Evolutionary conservation across 768 basidiomycete genomes (phyloP).

Genomic region (Asterophora parasitica): DNA sequence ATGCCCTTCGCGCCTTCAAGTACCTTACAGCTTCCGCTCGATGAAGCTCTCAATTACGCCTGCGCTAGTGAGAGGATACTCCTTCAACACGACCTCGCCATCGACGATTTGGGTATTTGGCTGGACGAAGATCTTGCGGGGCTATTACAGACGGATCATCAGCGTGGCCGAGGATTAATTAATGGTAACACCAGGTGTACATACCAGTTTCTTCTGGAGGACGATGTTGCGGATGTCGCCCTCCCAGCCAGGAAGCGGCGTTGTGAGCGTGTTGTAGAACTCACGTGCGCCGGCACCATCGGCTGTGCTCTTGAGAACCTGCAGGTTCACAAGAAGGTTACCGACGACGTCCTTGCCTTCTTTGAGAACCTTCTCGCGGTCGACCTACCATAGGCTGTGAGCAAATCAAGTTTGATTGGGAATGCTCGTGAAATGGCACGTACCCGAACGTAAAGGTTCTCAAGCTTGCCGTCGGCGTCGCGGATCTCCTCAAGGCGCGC

Average conservation of each 20-base stretch:
- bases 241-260: constrained; percentile 66
- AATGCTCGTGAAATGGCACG: constrained; percentile 16
- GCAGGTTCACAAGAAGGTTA: constrained; percentile 72
- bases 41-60: constrained; percentile 82
- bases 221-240: constrained; percentile 75
- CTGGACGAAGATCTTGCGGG: constrained; percentile 82
- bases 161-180: constrained; percentile 1
- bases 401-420: neutral
- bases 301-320: constrained; percentile 82
- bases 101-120: constrained; percentile 70
- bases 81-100: constrained; percentile 68
- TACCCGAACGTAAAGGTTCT: constrained; percentile 68
- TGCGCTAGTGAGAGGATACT: constrained; percentile 68
- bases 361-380: constrained; percentile 61
- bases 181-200: constrained; percentile 21
- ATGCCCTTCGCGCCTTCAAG: neutral
- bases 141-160: constrained; percentile 36
- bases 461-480: constrained; percentile 49
- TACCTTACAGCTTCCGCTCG: constrained; percentile 50
- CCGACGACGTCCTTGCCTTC: constrained; percentile 66
- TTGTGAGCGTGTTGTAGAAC: constrained; percentile 78
- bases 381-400: constrained; percentile 43
- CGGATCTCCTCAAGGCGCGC: constrained; percentile 67
- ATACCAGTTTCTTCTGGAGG: constrained; percentile 70
- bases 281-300: constrained; percentile 75